Percentiles rank a stretch among this genome's conserved stretches.
Evolutionary conservation across 768 basidiomycete genomes (phyloP).

Genomic region (Chlorophyllum brunneum): DNA sequence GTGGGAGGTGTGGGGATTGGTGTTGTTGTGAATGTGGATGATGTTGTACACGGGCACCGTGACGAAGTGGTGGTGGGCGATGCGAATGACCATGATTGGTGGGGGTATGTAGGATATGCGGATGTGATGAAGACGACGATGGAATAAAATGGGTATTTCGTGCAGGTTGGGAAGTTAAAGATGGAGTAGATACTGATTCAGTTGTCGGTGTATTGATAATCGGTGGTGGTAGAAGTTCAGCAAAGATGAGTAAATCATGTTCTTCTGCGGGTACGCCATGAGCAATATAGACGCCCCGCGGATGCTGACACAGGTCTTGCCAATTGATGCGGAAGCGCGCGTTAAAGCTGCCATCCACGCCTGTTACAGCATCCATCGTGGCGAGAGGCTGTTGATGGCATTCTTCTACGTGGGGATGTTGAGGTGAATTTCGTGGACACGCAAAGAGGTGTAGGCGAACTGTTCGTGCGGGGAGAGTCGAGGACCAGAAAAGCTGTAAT

Average conservation of each 20-base stretch:
- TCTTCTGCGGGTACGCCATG: conserved; percentile 50
- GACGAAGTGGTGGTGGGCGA: conserved; percentile 9
- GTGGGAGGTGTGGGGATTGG: not conserved
- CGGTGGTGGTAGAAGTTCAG: conserved; percentile 43
- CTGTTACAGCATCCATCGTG: conserved; percentile 50
- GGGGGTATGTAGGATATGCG: not conserved
- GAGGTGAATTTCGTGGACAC: conserved; percentile 21
- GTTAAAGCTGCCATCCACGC: conserved; percentile 71
- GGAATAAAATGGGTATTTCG: not conserved
- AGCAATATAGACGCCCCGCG: conserved; percentile 50
- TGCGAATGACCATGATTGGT: not conserved
- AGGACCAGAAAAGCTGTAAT: conserved; percentile 78
- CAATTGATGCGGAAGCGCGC: conserved; percentile 59
- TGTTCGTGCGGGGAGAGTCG: conserved; percentile 57
- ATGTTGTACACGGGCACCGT: not conserved
- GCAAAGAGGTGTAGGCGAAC: conserved; percentile 63
- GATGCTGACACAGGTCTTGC: conserved; percentile 65
- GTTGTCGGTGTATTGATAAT: conserved; percentile 1
- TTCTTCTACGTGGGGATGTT: conserved; percentile 14
- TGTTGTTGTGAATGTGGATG: not conserved
- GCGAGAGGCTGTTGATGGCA: conserved; percentile 42
- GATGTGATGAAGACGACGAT: not conserved
- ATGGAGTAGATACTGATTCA: not conserved
- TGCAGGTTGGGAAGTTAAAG: not conserved
- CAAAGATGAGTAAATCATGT: conserved; percentile 51